Evolutionary conservation across 2,329 filamentous ascomycete genomes (phyloP).

Genomic region (Clonostachys sp.): DNA sequence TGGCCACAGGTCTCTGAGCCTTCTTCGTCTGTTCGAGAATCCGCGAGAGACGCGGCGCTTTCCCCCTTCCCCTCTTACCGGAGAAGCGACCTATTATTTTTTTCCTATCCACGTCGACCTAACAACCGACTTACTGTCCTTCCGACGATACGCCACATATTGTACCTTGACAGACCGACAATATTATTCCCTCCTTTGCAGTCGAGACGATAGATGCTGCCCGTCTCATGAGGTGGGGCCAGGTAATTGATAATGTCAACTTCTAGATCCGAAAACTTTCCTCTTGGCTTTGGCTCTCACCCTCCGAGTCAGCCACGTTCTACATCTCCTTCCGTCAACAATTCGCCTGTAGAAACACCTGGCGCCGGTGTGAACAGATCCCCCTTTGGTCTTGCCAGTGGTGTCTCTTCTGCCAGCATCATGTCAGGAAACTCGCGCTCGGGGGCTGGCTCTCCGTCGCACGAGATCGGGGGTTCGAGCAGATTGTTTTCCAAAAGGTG

Average conservation of each 20-base stretch:
- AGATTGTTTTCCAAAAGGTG: constrained; percentile 86
- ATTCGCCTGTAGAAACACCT: constrained; percentile 73
- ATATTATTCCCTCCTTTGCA: not conserved
- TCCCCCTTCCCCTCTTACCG: not conserved
- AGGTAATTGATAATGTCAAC: constrained; percentile 91
- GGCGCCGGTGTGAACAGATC: constrained; percentile 54
- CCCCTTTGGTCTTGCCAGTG: constrained; percentile 65
- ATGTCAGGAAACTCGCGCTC: constrained; percentile 63
- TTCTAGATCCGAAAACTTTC: constrained; percentile 80
- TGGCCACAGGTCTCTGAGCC: no score
- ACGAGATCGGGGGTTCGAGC: constrained; percentile 70
- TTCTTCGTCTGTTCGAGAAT: no score
- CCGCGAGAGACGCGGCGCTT: not conserved
- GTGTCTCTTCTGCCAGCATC: constrained; percentile 53
- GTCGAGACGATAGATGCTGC: not conserved
- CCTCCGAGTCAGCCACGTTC: constrained; percentile 66
- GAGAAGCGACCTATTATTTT: not conserved
- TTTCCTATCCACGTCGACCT: not conserved
- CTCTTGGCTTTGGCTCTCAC: constrained; percentile 75
- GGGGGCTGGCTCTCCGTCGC: constrained; percentile 92
- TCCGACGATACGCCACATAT: not conserved
- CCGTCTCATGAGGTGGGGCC: constrained; percentile 40
- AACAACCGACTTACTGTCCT: not conserved
- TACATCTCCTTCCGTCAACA: constrained; percentile 73
- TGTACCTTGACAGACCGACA: not conserved